phyloP scores from a whole-genome alignment of 2,329 filamentous ascomycete species.

The Leptographium lundbergii region DNA sequence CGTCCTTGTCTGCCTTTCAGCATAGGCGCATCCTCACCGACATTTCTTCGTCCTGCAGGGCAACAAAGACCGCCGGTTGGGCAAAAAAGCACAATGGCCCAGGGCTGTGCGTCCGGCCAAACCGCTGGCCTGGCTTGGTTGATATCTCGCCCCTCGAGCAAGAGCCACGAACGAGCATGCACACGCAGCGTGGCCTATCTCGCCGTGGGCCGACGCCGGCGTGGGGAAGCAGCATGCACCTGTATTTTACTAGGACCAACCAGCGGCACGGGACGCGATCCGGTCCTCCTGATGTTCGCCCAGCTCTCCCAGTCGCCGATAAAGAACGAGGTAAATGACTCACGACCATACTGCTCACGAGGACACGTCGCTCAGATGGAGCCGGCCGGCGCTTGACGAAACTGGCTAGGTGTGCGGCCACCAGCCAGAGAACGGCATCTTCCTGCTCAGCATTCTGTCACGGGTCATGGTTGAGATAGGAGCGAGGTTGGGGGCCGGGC shows the following conservation, averaged over 20 bases:
- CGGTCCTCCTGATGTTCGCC: background rate
- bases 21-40: background rate
- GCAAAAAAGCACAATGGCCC: background rate
- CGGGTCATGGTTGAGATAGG: background rate
- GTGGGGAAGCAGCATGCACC: background rate
- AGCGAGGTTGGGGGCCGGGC: background rate
- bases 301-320: background rate
- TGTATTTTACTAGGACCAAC: background rate
- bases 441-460: background rate
- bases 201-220: background rate
- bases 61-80: background rate
- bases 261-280: background rate
- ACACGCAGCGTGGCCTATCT: background rate
- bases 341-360: background rate
- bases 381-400: background rate
- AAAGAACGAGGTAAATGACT: background rate
- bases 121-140: background rate
- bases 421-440: background rate
- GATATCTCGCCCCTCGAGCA: background rate
- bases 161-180: background rate
- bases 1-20: background rate
- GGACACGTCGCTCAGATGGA: background rate
- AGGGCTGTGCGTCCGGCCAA: background rate
- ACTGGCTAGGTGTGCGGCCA: background rate
- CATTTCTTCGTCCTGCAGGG: background rate